Base-by-base conservation (phyloP, 306 rosid species). In the Castanopsis chinensis region DNA sequence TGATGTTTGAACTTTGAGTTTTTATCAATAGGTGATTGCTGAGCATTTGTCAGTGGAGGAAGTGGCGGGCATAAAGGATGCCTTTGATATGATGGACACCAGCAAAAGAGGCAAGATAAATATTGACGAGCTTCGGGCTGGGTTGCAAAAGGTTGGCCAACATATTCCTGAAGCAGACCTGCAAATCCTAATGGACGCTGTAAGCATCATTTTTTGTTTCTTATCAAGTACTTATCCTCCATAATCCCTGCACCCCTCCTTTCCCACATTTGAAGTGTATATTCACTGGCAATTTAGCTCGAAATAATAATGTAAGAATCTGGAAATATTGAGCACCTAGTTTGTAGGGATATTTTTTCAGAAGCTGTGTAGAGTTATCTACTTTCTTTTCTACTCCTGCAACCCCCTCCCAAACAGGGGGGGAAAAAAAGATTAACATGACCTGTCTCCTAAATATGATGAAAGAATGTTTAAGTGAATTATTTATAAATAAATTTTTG, bases 51-150 rank as follows among this genome's bases (percentile, higher is more conserved):
- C 92, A 33, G 75, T 86, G 49, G 92, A 84, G 78, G 92, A 89
- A 84, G 92, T 78, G n/a, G 92, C 92, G 75, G 88, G 88, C 72
- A 82, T 89, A 73, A 89, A 84, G 80, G 90, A 86, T 68, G 90
- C 88, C 71, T 89, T 89, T 79, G 86, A 89, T 74, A 54, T 80
- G 74, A 86, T 89, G 90, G 92, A 89, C 45, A 65, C 21, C 32
- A 63, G 75, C 32, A 86, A 84, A 25, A 86, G 79, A 77, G 92
- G 90, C 76, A 89, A 78, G 77, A 80, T 89, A 11, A 82, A 77
- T 63, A 69, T 89, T 27, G 90, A 86, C 12, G 88, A 89, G 85
- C 81, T 89, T 73, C 86, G 87, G 4, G 33, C 10, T 20, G 92
- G 92, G n/a, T 37, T 89, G 82, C 88, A 82, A 19, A 87, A 80